These are phyloP conservation scores for Diplodia sapinea DNA, from an alignment of 2,329 filamentous ascomycete species.

Conservation along the genomic window DNA sequence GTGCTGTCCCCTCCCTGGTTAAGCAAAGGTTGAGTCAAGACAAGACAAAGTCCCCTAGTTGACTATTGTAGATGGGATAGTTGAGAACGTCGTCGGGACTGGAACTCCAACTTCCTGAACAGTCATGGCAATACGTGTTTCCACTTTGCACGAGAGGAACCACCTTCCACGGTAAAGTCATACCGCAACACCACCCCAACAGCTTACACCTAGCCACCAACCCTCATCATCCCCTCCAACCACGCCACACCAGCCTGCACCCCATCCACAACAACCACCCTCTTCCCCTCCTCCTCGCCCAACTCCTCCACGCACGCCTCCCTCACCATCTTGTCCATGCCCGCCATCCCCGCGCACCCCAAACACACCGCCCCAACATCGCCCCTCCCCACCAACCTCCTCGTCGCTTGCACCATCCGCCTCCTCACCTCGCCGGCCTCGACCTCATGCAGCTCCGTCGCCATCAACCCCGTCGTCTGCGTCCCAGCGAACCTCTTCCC, in stretches of 20 bases:
- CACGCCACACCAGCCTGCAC: conserved; percentile 72
- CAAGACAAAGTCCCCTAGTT: too few relatives aligned
- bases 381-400: conserved; percentile 63
- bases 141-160: too few relatives aligned
- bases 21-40: too few relatives aligned
- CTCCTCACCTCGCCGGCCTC: conserved; percentile 64
- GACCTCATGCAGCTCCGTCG: conserved; percentile 72
- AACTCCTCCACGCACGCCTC: conserved; percentile 69
- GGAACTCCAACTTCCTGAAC: too few relatives aligned
- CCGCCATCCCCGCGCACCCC: conserved; percentile 91
- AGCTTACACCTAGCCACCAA: conserved; percentile 38
- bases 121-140: too few relatives aligned
- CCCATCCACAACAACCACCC: conserved; percentile 78
- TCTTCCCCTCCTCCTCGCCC: conserved; percentile 63
- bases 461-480: conserved; percentile 79
- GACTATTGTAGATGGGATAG: too few relatives aligned
- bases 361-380: conserved; percentile 74
- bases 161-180: too few relatives aligned
- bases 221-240: conserved; percentile 59
- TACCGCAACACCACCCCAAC: background rate
- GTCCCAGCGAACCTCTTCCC: conserved; percentile 72
- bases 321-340: conserved; percentile 77
- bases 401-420: conserved; percentile 73
- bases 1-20: too few relatives aligned
- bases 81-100: too few relatives aligned